Base-by-base conservation (phyloP, 2,329 filamentous ascomycete genomes). In the Verticillium zaregamsianum region DNA sequence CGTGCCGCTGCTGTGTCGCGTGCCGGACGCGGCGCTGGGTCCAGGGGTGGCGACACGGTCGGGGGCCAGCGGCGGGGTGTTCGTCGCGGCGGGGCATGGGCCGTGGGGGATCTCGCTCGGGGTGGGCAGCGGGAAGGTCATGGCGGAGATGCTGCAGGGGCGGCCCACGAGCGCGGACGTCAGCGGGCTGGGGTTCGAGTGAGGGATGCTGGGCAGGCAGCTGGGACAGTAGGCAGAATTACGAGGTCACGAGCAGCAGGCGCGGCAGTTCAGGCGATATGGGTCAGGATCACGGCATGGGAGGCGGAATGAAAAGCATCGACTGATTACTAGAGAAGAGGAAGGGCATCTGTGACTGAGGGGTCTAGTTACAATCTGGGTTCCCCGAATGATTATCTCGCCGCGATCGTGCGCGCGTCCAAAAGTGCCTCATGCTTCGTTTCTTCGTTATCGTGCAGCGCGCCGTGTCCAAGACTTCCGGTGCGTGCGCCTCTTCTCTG, bases 81-180 rank as follows among this genome's bases (percentile, higher is more conserved):
- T 85, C 70, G 72, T 93, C 40, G 86, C 88, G 1, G 80, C 87
- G 4, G 90, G 91, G 0, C 90, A 93, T 77, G 90, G 90, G 0
- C 88, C 90, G 0, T 93, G 90, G 90, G 90, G 90, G 0, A 90
- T 90, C 31, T 82, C 80, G 57, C 69, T 86, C 68, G 79, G 80
- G 17, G 74, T 91, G 33, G 90, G 90, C 1, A 93, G 89, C 0
- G 91, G 90, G 0, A 83, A 84, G 66, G 85, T 91, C 6, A 77
- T 93, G 76, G 82, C 88, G 12, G 90, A 93, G 75, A 80, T 93
- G 81, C 80, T 91, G 52, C 80, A 85, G 67, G 87, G 86, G 2
- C 75, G 79, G 63, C 71, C 75, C 63, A 74, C 82, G 58, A 89
- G 84, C 64, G 87, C 82, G 1, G 84, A 90, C 75, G 76, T 92